These are phyloP conservation scores for Eucalyptus sp. DNA, from an alignment of 345 rosid species.

Conservation along the genomic window DNA sequence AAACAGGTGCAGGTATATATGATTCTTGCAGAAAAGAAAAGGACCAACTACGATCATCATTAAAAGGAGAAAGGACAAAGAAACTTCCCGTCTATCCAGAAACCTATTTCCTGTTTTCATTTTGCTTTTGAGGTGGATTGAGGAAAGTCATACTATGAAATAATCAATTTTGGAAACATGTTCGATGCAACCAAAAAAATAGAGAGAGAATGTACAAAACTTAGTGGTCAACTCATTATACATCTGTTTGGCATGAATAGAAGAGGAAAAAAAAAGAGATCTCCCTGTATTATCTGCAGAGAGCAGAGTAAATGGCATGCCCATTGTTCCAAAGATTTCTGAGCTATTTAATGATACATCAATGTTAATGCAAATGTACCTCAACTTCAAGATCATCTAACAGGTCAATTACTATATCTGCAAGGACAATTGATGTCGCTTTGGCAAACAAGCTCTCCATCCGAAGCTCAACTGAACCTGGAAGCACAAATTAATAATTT, in stretches of 20 bases:
- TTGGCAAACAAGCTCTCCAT: conserved; percentile 37
- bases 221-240: neutral
- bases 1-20: neutral
- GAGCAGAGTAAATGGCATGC: neutral
- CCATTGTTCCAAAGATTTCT: neutral
- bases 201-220: neutral
- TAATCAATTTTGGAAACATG: neutral
- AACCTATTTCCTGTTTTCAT: neutral
- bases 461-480: conserved; percentile 54
- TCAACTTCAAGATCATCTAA: conserved; percentile 63
- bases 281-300: neutral
- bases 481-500: neutral
- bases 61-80: neutral
- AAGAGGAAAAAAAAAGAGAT: neutral
- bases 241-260: neutral
- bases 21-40: neutral
- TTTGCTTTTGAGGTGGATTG: neutral
- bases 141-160: neutral
- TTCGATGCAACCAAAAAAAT: neutral
- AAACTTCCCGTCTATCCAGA: neutral
- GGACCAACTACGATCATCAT: neutral
- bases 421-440: conserved; percentile 50
- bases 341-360: neutral
- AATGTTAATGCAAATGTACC: conserved; percentile 25
- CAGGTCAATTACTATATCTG: conserved; percentile 41